These are phyloP conservation scores for Avicennia marina DNA, from an alignment of 257 asterid species.

Conservation along the genomic window DNA sequence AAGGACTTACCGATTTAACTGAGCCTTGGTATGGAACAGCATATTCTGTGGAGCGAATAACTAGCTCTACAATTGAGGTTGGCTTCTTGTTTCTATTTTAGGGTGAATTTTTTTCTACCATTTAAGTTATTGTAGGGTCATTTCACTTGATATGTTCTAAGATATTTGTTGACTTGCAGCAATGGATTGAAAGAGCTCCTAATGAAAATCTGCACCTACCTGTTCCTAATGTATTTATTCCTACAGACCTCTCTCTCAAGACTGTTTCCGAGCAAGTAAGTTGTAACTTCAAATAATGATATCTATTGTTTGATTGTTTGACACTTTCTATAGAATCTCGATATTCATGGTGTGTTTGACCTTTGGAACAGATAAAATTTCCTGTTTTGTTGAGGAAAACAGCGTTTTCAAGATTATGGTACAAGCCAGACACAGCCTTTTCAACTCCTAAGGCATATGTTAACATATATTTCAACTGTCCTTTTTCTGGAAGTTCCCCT, in stretches of 20 bases:
- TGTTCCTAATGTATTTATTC: slow-evolving; percentile 71
- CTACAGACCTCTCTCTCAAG: slow-evolving; percentile 84
- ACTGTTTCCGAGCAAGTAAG: slow-evolving; percentile 53
- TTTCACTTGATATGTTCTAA: slow-evolving; percentile 15
- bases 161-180: slow-evolving; percentile 39
- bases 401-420: slow-evolving; percentile 85
- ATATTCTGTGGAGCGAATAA: slow-evolving; percentile 57
- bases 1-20: slow-evolving; percentile 49
- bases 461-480: slow-evolving; percentile 86
- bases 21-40: slow-evolving; percentile 99
- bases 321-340: slow-evolving; percentile 10
- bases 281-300: slow-evolving; percentile 15
- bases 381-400: slow-evolving; percentile 77
- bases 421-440: slow-evolving; percentile 81
- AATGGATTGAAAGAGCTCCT: slow-evolving; percentile 70
- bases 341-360: slow-evolving; percentile 20
- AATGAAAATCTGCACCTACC: slow-evolving; percentile 70
- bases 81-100: slow-evolving; percentile 20
- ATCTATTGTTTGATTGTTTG: slow-evolving; percentile 12
- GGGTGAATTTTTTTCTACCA: neutral
- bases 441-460: slow-evolving; percentile 86
- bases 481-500: slow-evolving; percentile 76
- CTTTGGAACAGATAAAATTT: slow-evolving; percentile 50
- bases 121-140: neutral
- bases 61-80: slow-evolving; percentile 71